Evolutionary conservation across 2,329 filamentous ascomycete species (phyloP).

Genomic region (Trichoderma guizhouense): DNA sequence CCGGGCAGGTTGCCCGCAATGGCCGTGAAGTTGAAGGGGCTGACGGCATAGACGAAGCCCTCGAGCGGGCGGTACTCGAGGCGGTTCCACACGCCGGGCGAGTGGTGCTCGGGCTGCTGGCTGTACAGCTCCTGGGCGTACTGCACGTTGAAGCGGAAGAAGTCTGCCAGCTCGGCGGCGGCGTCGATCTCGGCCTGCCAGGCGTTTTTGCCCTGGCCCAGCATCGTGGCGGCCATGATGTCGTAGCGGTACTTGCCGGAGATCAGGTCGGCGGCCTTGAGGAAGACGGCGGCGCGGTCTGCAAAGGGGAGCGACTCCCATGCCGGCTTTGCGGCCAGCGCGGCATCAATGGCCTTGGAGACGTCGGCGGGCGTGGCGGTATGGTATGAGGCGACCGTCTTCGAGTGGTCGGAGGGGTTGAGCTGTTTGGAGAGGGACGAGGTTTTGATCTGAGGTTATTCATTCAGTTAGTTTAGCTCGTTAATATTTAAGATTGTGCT

Average conservation of each 20-base stretch:
- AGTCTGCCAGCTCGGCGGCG: slow-evolving; percentile 88
- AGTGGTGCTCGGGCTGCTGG: slow-evolving; percentile 81
- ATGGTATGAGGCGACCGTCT: slow-evolving; percentile 77
- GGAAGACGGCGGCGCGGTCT: slow-evolving; percentile 87
- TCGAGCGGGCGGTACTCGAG: slow-evolving; percentile 87
- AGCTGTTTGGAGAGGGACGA: slow-evolving; percentile 65
- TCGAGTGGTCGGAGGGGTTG: slow-evolving; percentile 78
- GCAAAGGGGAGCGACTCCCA: slow-evolving; percentile 88
- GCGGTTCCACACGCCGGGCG: slow-evolving; percentile 84
- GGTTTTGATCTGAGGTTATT: slow-evolving; percentile 56
- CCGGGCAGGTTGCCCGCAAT: slow-evolving; percentile 84
- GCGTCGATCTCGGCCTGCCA: slow-evolving; percentile 99
- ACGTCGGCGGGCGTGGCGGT: slow-evolving; percentile 76
- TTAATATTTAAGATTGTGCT: neutral
- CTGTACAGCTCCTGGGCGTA: slow-evolving; percentile 89
- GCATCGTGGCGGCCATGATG: slow-evolving; percentile 92
- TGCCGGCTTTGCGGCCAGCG: slow-evolving; percentile 76
- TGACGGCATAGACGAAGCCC: slow-evolving; percentile 92
- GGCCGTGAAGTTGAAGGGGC: slow-evolving; percentile 96
- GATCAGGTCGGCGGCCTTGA: slow-evolving; percentile 92
- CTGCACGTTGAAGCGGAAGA: slow-evolving; percentile 89
- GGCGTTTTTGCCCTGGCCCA: slow-evolving; percentile 96
- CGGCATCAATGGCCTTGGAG: slow-evolving; percentile 73
- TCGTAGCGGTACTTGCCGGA: slow-evolving; percentile 93
- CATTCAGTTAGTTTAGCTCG: neutral